These are phyloP conservation scores for Brassica napus DNA, from an alignment of 345 rosid species.

Conservation along the genomic window Da-Ae NC_063445.1:4735501-4736000, in stretches of 20 bases:
- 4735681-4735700: conserved; percentile 71
- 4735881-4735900: conserved; percentile 83
- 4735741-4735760: conserved; percentile 91
- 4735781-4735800: conserved; percentile 90
- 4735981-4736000: conserved; percentile 51
- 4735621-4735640: conserved; percentile 88
- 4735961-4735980: conserved; percentile 72
- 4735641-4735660: conserved; percentile 90
- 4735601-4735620: conserved; percentile 86
- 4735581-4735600: conserved; percentile 96
- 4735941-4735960: conserved; percentile 78
- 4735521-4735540: conserved; percentile 94
- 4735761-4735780: conserved; percentile 82
- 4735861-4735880: conserved; percentile 64
- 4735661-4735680: conserved; percentile 64
- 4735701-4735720: conserved; percentile 88
- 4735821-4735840: background rate
- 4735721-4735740: conserved; percentile 82
- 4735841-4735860: background rate
- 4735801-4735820: conserved; percentile 5
- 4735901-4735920: conserved; percentile 93
- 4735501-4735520: conserved; percentile 49
- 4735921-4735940: conserved; percentile 95
- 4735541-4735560: conserved; percentile 80
- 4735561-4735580: conserved; percentile 95